Conservation (phyloP, 2,329 filamentous ascomycete genomes). For the Macroventuria anomochaeta region DNA sequence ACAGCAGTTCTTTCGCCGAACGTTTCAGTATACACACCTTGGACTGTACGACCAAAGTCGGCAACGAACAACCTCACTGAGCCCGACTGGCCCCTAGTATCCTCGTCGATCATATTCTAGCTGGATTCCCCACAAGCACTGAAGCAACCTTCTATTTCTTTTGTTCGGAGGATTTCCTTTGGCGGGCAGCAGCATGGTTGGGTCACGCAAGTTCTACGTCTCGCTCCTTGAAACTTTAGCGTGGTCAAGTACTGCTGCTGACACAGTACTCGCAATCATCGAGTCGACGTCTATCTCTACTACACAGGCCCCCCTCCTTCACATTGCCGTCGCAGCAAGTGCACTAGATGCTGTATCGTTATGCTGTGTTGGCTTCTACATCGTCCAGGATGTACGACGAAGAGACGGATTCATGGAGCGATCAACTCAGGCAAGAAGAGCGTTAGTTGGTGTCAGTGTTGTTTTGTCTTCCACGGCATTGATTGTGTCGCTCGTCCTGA, state of each 20-base stretch:
- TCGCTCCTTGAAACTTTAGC: conserved; percentile 44
- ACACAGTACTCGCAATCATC: conserved; percentile 46
- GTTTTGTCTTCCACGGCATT: conserved; percentile 34
- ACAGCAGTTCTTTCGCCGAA: not conserved
- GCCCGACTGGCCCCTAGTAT: conserved; percentile 1
- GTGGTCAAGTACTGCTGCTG: conserved; percentile 44
- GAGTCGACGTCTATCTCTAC: conserved; percentile 43
- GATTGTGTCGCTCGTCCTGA: conserved; percentile 35
- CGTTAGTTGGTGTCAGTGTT: conserved; percentile 32
- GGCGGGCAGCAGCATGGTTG: conserved; percentile 27
- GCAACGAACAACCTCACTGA: conserved; percentile 6
- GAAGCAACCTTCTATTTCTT: conserved; percentile 1
- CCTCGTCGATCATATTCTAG: not conserved
- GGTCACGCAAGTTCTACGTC: conserved; percentile 40
- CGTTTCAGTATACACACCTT: not conserved
- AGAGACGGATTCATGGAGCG: conserved; percentile 32
- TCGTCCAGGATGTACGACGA: conserved; percentile 39
- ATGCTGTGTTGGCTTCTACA: conserved; percentile 38
- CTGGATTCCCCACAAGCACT: not conserved
- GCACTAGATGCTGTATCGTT: conserved; percentile 41
- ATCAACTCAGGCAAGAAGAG: conserved; percentile 24
- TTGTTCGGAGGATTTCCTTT: conserved; percentile 15
- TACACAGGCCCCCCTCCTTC: conserved; percentile 31
- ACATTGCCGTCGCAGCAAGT: conserved; percentile 41
- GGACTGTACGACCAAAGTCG: conserved; percentile 4